These are phyloP conservation scores for Orbilia blumenaviensis DNA, from an alignment of 2,329 filamentous ascomycete genomes.

Conservation along the genomic window DNA sequence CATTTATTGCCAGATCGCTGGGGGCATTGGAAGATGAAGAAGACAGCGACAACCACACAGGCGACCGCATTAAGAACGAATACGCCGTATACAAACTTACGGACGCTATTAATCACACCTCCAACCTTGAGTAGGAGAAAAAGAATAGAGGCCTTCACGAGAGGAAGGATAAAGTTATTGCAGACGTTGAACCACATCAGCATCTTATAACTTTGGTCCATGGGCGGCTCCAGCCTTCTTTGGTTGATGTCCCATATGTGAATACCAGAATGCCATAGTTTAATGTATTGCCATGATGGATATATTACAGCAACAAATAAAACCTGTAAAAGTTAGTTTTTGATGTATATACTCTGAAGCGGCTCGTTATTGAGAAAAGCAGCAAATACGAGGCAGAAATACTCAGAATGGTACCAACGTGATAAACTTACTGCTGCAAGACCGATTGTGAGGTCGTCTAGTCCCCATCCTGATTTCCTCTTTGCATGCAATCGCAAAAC, in stretches of 20 bases:
- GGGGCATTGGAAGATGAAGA: slow-evolving; percentile 62
- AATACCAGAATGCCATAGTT: slow-evolving; percentile 47
- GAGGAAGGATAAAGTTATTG: slow-evolving; percentile 61
- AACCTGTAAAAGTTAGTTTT: slow-evolving; percentile 58
- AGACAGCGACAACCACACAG: slow-evolving; percentile 60
- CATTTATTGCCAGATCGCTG: slow-evolving; percentile 61
- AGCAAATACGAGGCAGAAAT: background rate
- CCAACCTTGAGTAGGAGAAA: slow-evolving; percentile 61
- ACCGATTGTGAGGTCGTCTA: slow-evolving; percentile 61
- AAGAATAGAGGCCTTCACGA: slow-evolving; percentile 62
- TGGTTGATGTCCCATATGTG: slow-evolving; percentile 49
- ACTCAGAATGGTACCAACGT: no score
- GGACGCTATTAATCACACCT: slow-evolving; percentile 61
- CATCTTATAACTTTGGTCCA: slow-evolving; percentile 60
- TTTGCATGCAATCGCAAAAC: slow-evolving; percentile 39
- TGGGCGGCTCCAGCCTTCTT: slow-evolving; percentile 19
- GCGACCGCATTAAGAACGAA: slow-evolving; percentile 60
- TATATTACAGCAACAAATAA: slow-evolving; percentile 61
- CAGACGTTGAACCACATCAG: slow-evolving; percentile 61
- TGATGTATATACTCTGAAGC: no score
- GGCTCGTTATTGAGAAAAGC: background rate
- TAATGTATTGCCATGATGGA: slow-evolving; percentile 42
- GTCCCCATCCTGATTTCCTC: slow-evolving; percentile 33
- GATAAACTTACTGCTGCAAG: slow-evolving; percentile 58
- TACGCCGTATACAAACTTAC: slow-evolving; percentile 60